Base-by-base conservation (phyloP, 306 rosid genomes). In the Rosa chinensis region DNA sequence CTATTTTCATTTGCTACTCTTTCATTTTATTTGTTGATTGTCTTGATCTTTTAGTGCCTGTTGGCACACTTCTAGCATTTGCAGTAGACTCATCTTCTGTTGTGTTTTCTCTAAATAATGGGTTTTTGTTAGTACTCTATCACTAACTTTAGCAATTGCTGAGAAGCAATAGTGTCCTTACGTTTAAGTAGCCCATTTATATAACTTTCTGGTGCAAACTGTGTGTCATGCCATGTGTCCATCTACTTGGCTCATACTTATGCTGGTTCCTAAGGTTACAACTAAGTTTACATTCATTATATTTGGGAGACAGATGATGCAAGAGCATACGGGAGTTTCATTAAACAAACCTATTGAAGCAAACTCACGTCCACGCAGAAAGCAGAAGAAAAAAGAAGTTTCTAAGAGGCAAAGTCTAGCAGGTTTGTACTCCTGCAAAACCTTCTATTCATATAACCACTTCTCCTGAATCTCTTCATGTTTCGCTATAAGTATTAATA, bases 331-430 rank as follows among this genome's bases (percentile, higher is more conserved):
- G 10, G 14, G 67, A 76, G 77, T 50, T 18, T 64, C 90, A 76
- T 63, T 66, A 84, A 61, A 56, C 56, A 75, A 77, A 82, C 83
- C 80, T 74, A 85, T 48, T 84, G 78, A 84, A 82, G 86, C 61
- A 78, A 73, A 82, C 76, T 63, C 76, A 62, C 79, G 10, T 61
- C 78, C 76, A 40, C 77, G 10, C 47, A 77, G 53, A 70, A 47
- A 58, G 55, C 48, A 35, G 17, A 84, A 85, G 80, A 44, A 66
- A 0, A 83, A 85, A 72, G 70, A 64, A 70, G 11, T 20, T 59
- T 47, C 81, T 59, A 49, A 42, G 79, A 80, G 97, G 87, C 78
- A 85, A 79, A 92, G 97, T 88, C 92, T 90, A 66, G 97, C 90
- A 88, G 97, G 94, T 94, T 81, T 81, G 44, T 55, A 78, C 73